Conservation (phyloP, 306 rosid species). For the Senna tora region DNA sequence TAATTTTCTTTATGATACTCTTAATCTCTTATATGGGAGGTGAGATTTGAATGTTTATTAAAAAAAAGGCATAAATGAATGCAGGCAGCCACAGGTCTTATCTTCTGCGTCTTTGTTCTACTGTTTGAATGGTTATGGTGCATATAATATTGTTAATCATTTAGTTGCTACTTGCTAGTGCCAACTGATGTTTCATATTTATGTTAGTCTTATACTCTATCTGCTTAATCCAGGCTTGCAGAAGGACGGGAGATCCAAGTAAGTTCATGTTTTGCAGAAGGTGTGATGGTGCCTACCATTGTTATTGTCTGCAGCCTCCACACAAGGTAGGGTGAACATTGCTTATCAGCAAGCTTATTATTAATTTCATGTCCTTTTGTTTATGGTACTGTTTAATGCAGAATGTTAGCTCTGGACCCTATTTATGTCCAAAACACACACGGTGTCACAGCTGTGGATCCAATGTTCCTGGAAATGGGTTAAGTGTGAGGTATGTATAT, state of each 20-base stretch:
- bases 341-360: slow-evolving; percentile 30
- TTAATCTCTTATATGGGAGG: neutral
- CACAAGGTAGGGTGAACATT: slow-evolving; percentile 71
- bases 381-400: slow-evolving; percentile 51
- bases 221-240: slow-evolving; percentile 71
- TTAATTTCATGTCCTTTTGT: slow-evolving; percentile 38
- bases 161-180: neutral
- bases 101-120: neutral
- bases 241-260: slow-evolving; percentile 94
- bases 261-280: slow-evolving; percentile 98
- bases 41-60: neutral
- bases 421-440: slow-evolving; percentile 92
- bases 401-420: slow-evolving; percentile 93
- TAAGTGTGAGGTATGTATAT: slow-evolving; percentile 78
- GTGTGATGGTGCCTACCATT: slow-evolving; percentile 97
- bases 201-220: slow-evolving; percentile 25
- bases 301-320: slow-evolving; percentile 96
- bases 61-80: neutral
- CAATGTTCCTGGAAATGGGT: slow-evolving; percentile 96
- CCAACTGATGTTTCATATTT: slow-evolving; percentile 22
- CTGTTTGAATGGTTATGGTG: neutral
- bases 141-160: slow-evolving; percentile 15
- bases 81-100: neutral
- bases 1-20: neutral
- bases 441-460: slow-evolving; percentile 96